Evolutionary conservation across 176 grass and related monocot species (phyloP).

Genomic region (Zizania latifolia): DNA sequence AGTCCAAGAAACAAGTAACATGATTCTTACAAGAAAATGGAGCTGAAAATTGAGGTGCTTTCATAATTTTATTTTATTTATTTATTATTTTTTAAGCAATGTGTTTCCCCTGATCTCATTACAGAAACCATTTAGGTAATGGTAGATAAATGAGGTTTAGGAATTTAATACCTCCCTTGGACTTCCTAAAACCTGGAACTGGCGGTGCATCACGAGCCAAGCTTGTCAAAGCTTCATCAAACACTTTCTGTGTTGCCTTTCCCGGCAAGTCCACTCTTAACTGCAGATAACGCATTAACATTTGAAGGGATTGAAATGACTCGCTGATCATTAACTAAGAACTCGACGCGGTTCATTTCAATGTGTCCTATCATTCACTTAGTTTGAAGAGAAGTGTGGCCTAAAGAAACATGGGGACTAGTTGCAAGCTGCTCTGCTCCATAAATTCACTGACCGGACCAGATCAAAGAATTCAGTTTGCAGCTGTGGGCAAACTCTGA

Average conservation of each 20-base stretch:
- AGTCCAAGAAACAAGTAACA: neutral
- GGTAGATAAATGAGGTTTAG: too few species aligned
- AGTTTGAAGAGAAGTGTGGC: neutral
- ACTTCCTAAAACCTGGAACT: constrained; percentile 67
- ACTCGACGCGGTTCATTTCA: neutral
- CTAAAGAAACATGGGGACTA: neutral
- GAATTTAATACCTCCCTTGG: constrained; percentile 54
- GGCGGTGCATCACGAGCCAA: constrained; percentile 56
- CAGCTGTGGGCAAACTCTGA: neutral
- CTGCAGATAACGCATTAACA: constrained; percentile 23
- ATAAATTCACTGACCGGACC: neutral
- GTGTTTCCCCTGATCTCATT: too few species aligned
- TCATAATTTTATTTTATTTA: too few species aligned
- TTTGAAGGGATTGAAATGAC: neutral
- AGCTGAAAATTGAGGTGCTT: too few species aligned
- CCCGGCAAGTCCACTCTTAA: constrained; percentile 62
- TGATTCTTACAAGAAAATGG: constrained; percentile 17
- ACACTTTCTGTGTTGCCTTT: constrained; percentile 56
- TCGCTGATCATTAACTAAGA: neutral
- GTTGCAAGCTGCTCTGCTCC: neutral
- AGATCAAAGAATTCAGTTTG: neutral
- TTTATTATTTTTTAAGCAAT: too few species aligned
- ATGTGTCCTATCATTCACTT: neutral
- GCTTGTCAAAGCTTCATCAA: constrained; percentile 42
- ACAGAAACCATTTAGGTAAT: too few species aligned